Evolutionary conservation across 352 stramenopile species (phyloP), one percentile per base, ranked within the genome.

Genomic region (Blastocystis sp.): DNA sequence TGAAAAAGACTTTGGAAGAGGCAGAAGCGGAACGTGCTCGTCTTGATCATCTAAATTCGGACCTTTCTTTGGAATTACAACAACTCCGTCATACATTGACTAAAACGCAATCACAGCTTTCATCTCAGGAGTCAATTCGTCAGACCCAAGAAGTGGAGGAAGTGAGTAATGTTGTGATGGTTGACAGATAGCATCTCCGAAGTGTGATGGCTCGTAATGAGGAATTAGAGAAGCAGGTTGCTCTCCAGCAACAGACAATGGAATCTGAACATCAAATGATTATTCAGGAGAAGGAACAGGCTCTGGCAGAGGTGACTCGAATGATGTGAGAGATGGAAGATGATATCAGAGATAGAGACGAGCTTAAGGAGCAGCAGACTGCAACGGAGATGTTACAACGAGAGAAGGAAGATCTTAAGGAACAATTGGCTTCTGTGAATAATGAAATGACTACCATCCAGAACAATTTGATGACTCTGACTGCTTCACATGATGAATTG

Each of bases 131-230:
- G 59, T 39, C 7, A 11, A 12, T 58, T 46, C 39, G 43, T 16
- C 35, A 59, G 27, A 32, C 29, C 16, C 35, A 5, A 14, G 29
- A 80, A 4, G 69, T 59, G 11, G 69, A 14, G 46, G 43, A 61
- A 21, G 69, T 43, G 21, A 6, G 7, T 5, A 32, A 12, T 42
- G 27, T 19, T 46, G 27, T 74, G 27, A 24, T n/a, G 32, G 1
- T 42, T 74, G 42, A 39, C 0, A 35, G 24, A 29, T 59, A 80
- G 69, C 35, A 61, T 21, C 49, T 80, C 16, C 6, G 65, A 29
- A 46, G 56, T 12, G 69, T 80, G 11, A 80, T 61, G 37, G 42
- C 59, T 46, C 69, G 69, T 24, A 80, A 80, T 52, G 69, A 80
- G 51, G 69, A 61, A 37, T 21, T 80, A 37, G 69, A 80, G 43